Percentiles rank a stretch among this genome's conserved stretches.
These are phyloP conservation scores for Hericium alpestre DNA, from an alignment of 768 basidiomycete genomes.

Conservation along the genomic window DNA sequence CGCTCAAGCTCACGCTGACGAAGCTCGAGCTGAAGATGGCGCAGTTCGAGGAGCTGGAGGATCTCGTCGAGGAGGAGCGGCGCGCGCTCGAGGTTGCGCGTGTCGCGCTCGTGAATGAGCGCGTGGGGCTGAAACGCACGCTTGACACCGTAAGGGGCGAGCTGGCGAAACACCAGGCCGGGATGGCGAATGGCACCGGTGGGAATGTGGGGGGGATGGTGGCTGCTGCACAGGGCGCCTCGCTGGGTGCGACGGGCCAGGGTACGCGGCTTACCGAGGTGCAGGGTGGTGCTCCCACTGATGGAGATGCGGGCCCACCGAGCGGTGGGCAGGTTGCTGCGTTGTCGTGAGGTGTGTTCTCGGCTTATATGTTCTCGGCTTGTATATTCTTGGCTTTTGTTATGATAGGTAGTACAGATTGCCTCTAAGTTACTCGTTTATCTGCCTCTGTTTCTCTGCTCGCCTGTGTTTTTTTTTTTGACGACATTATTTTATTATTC, in stretches of 20 bases:
- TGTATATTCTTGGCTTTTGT: too few species aligned
- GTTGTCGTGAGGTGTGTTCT: slow-evolving; percentile 24
- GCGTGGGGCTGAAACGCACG: slow-evolving; percentile 59
- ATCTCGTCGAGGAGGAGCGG: slow-evolving; percentile 83
- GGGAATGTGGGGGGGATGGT: slow-evolving; percentile 15
- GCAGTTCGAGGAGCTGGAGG: slow-evolving; percentile 91
- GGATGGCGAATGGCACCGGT: slow-evolving; percentile 13
- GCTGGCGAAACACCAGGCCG: slow-evolving; percentile 40
- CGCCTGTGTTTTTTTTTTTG: too few species aligned
- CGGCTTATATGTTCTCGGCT: background rate
- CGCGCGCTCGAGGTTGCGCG: slow-evolving; percentile 74
- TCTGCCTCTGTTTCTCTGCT: too few species aligned
- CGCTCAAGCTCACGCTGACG: slow-evolving; percentile 40
- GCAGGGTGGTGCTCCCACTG: slow-evolving; percentile 29
- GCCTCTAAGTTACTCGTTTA: too few species aligned
- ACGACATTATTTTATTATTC: too few species aligned
- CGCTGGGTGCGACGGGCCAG: slow-evolving; percentile 49
- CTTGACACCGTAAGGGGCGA: slow-evolving; percentile 59
- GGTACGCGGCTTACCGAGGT: slow-evolving; percentile 50
- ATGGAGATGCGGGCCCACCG: slow-evolving; percentile 46
- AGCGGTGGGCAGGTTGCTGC: slow-evolving; percentile 44
- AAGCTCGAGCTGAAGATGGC: slow-evolving; percentile 93
- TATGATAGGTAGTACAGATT: too few species aligned
- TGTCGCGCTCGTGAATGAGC: slow-evolving; percentile 70
- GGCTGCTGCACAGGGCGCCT: slow-evolving; percentile 24